phyloP scores from a whole-genome alignment of 169 alveolate genomes.

The Cytauxzoon felis region DNA sequence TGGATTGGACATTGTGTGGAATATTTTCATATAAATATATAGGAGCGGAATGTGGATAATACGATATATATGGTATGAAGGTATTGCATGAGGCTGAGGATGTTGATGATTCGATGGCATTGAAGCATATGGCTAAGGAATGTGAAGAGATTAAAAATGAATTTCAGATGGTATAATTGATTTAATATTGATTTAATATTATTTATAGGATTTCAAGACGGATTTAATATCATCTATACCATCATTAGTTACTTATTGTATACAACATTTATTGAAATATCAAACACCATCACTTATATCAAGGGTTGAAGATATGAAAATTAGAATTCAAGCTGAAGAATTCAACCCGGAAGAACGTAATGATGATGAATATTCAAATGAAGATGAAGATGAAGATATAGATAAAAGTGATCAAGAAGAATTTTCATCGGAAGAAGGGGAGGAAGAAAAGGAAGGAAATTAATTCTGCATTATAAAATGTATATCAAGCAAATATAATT shows the following conservation, averaged over 20 bases:
- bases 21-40: too few relatives aligned
- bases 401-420: background rate
- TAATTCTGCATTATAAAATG: too few relatives aligned
- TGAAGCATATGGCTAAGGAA: conserved; percentile 50
- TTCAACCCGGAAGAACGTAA: conserved; percentile 18
- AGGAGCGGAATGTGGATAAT: too few relatives aligned
- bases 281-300: conserved; percentile 34
- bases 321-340: conserved; percentile 48
- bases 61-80: conserved; percentile 66
- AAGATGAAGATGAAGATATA: conserved; percentile 38
- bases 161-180: conserved; percentile 3
- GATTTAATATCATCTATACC: conserved; percentile 56
- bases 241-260: conserved; percentile 57
- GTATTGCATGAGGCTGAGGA: conserved; percentile 62
- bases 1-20: too few relatives aligned
- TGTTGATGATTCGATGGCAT: conserved; percentile 64
- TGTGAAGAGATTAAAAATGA: conserved; percentile 23
- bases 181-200: background rate
- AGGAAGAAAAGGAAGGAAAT: too few relatives aligned
- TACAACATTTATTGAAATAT: conserved; percentile 42
- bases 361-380: conserved; percentile 8
- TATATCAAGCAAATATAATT: too few relatives aligned
- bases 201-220: conserved; percentile 24
- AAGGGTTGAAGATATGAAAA: conserved; percentile 36
- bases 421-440: too few relatives aligned